Evolutionary conservation across 148 eudicot genomes (phyloP), one percentile per base, ranked within the genome.

Genomic region (Amaranthus palmeri): DNA sequence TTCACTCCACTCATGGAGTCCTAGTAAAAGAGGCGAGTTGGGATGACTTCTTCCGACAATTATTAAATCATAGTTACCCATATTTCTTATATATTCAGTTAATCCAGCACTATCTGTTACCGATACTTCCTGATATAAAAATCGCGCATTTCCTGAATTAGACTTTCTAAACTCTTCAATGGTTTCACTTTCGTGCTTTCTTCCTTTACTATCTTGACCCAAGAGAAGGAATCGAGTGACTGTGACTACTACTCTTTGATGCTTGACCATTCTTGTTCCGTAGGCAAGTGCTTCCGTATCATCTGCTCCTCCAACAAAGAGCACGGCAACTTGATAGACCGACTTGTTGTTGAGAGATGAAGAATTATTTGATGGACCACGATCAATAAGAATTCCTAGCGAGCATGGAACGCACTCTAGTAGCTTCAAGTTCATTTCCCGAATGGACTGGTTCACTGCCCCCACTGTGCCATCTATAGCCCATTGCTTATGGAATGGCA

Each of bases 221-320:
- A 79, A 73, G 11, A 87, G 84, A 7, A 87, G 79, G 74, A 86
- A 85, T 4, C 90, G 86, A 8, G 87, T 50, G 14, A 92, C 71
- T 0, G 87, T 87, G 5, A 92, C 81, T 3, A 72, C 55, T 10
- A 86, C 88, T 12, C 75, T 78, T 17, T 56, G 64, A 13, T 86
- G 92, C 13, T 66, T 68, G n/a, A 69, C 81, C 90, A 89, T 89
- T 10, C 96, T 85, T 42, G 86, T 80, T 7, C 83, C 97, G 42
- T 89, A 92, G 44, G 82, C 83, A 6, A 89, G 74, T 4, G 92
- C 72, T 72, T 92, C 95, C 11, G 71, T 66, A 9, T 92, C 95
- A 54, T 92, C 97, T 3, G 76, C 52, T 3, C 97, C 97, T 4
- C 97, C 90, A 0, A 92, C 81, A 84, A 81, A 89, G 51, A 92